Evolutionary conservation across 2,329 filamentous ascomycete species (phyloP), one percentile per base, ranked within the genome.

Genomic region (Volutella citrinella): DNA sequence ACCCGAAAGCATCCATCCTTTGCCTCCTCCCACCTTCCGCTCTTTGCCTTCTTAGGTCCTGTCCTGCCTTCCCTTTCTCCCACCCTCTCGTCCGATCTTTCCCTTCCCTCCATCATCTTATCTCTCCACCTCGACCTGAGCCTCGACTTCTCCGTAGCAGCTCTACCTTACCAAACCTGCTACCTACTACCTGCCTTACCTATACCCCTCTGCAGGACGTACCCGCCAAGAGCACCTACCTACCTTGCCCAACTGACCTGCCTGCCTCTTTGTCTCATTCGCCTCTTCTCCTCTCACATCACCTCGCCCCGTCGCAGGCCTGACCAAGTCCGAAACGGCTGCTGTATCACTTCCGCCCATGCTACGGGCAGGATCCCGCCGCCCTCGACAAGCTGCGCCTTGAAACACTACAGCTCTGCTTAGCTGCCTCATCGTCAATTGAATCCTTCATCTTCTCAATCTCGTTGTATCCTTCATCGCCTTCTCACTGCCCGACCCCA

Each of bases 381-480:
- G 33, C 36, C 37, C 28, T 47, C 33, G 15, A 39, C 40, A 28
- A 40, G 42, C 46, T 50, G 29, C 44, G 28, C 45, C 42, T 43
- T 58, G 54, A 49, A 45, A 50, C 51, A 44, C 47, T 31, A 46
- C 36, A 38, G 42, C 42, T 46, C 37, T 42, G 36, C 36, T 36
- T 38, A 47, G 39, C 40, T 49, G 37, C 30, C 33, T 38, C 31
- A 33, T 46, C 26, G 36, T 36, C 59, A 60, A 64, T 62, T 63
- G 58, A 56, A 43, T 45, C 40, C 32, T 21, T 32, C 33, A 25
- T 26, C 36, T 17, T 37, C 34, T 20, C 43, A 43, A 44, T 32
- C 34, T 34, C 31, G 39, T 26, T 37, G 46, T 47, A 37, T 35
- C 38, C 30, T 20, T 22, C 35, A 30, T 22, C 33, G 28, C 44